Conservation (phyloP, 75 land plant genomes). For the Sequoiadendron giganteum region DNA sequence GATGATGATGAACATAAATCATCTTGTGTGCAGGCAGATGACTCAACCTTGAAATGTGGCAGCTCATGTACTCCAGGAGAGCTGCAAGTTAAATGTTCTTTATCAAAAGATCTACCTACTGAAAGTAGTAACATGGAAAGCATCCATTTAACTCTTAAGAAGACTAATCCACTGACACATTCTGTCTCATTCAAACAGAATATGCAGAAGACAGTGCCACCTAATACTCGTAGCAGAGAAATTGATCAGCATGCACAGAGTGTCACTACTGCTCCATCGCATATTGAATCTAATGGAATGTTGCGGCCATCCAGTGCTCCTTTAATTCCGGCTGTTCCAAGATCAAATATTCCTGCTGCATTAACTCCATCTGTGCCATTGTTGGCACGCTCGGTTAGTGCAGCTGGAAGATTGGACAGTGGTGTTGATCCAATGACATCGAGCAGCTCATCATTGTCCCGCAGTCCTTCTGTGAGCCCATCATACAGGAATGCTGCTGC, state of each 20-base stretch:
- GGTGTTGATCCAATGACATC: constrained; percentile 29
- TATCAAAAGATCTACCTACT: not conserved
- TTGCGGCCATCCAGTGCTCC: constrained; percentile 90
- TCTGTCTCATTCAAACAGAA: constrained; percentile 23
- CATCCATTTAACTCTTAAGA: not conserved
- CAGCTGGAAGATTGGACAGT: constrained; percentile 71
- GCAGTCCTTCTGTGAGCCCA: constrained; percentile 44
- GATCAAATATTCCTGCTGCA: constrained; percentile 42
- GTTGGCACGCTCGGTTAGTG: constrained; percentile 82
- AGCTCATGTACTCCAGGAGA: constrained; percentile 22
- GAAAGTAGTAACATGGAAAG: not conserved
- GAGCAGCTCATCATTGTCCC: constrained; percentile 13
- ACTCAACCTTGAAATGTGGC: constrained; percentile 13
- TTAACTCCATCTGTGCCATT: constrained; percentile 37
- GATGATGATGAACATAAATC: constrained; percentile 17
- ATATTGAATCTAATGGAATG: constrained; percentile 25
- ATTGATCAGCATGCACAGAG: not conserved
- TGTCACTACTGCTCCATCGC: not conserved
- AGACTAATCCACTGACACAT: not conserved
- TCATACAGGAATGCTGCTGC: constrained; percentile 89
- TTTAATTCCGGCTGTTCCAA: constrained; percentile 47
- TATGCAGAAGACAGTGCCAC: constrained; percentile 16
- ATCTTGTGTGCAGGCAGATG: not conserved
- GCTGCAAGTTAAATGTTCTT: constrained; percentile 14
- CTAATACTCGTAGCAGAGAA: constrained; percentile 16